Conservation (phyloP, 768 basidiomycete genomes). For the Mycena pura region DNA sequence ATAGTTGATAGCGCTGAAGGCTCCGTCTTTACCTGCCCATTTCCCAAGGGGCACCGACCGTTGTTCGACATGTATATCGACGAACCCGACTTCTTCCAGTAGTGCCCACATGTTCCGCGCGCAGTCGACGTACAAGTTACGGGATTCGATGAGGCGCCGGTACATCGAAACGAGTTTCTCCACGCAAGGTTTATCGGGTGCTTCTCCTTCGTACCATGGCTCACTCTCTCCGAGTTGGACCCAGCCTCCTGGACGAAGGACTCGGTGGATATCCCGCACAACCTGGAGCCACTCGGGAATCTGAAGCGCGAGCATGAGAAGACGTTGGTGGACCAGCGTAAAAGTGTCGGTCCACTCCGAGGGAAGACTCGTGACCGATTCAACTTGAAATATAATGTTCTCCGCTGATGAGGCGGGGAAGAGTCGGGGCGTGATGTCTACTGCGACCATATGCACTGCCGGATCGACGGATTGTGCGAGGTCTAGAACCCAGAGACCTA, state of each 20-base stretch:
- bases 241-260: conserved; percentile 19
- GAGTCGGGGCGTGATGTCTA: conserved; percentile 8
- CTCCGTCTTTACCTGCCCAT: conserved; percentile 24
- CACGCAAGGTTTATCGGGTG: conserved; percentile 4
- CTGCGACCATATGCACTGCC: neutral
- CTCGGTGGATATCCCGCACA: conserved; percentile 17
- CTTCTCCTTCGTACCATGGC: conserved; percentile 10
- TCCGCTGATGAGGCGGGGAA: conserved; percentile 9
- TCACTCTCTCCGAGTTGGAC: conserved; percentile 18
- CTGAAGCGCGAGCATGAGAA: conserved; percentile 15
- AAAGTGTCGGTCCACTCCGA: conserved; percentile 13
- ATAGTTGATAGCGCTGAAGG: neutral
- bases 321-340: conserved; percentile 22
- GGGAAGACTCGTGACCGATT: conserved; percentile 10
- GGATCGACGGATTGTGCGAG: conserved; percentile 2
- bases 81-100: conserved; percentile 16
- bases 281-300: conserved; percentile 17
- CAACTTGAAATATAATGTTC: neutral
- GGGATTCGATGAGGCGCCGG: conserved; percentile 2
- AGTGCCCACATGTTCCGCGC: conserved; percentile 10
- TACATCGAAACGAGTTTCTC: conserved; percentile 7
- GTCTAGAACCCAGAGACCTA: conserved; percentile 1
- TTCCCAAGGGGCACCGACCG: conserved; percentile 9
- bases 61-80: conserved; percentile 12
- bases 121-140: conserved; percentile 1